Evolutionary conservation across 805 yeast genomes (phyloP).

Genomic region (Candida loeiensis): DNA sequence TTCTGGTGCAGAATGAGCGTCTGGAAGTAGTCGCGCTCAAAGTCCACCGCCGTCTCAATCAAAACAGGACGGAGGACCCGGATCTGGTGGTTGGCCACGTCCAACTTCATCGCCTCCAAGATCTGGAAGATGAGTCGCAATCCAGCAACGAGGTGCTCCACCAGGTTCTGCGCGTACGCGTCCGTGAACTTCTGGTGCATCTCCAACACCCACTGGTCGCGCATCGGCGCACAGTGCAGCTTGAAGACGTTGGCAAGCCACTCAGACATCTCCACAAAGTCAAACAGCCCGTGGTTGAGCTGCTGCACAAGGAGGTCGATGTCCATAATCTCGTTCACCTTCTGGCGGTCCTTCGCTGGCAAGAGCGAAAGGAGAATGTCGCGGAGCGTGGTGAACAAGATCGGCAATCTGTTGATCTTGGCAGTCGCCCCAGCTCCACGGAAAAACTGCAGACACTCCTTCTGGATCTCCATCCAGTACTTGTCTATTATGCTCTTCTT

Average conservation of each 20-base stretch:
- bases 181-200: constrained; percentile 61
- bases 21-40: constrained; percentile 79
- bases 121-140: constrained; percentile 74
- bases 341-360: constrained; percentile 69
- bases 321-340: constrained; percentile 71
- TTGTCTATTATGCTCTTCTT: constrained; percentile 73
- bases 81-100: constrained; percentile 92
- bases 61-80: constrained; percentile 79
- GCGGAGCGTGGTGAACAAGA: constrained; percentile 71
- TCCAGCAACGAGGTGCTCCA: constrained; percentile 62
- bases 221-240: constrained; percentile 93
- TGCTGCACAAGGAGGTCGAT: constrained; percentile 75
- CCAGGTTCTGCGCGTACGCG: constrained; percentile 47
- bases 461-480: constrained; percentile 77
- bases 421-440: constrained; percentile 6
- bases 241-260: constrained; percentile 80
- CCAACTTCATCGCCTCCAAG: constrained; percentile 90
- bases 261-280: constrained; percentile 62
- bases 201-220: constrained; percentile 84
- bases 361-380: constrained; percentile 71
- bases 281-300: constrained; percentile 63
- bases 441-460: constrained; percentile 55
- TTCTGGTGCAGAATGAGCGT: constrained; percentile 53
- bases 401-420: constrained; percentile 51
- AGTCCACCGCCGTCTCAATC: constrained; percentile 81